Percentiles rank a stretch among this genome's conserved stretches.
Conservation (phyloP, 192 early-diverging fungal species). For the Funneliformis mosseae region DNA sequence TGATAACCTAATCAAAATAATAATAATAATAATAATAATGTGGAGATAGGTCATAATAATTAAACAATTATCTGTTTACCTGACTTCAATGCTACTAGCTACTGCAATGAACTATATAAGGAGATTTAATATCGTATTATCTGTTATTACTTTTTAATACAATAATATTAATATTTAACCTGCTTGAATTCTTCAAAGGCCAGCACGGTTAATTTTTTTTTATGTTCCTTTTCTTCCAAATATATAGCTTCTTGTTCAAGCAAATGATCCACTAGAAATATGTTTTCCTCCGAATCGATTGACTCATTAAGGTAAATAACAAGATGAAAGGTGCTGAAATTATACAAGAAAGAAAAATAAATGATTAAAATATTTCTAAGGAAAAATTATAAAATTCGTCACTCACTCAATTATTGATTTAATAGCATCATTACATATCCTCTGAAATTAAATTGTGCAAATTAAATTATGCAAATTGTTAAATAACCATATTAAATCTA, state of each 20-base stretch:
- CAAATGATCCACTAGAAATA: constrained; percentile 1
- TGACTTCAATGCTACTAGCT: constrained; percentile 15
- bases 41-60: neutral
- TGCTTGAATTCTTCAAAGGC: constrained; percentile 18
- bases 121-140: neutral
- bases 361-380: neutral
- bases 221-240: neutral
- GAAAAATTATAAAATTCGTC: neutral
- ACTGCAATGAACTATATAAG: constrained; percentile 15
- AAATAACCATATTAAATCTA: neutral
- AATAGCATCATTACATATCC: neutral
- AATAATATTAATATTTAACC: neutral
- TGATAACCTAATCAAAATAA: constrained; percentile 14
- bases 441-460: neutral
- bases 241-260: neutral
- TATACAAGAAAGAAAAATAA: too few relatives aligned
- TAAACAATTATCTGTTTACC: neutral
- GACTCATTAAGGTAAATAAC: constrained; percentile 6
- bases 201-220: neutral
- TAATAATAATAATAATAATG: neutral
- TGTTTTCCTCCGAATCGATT: neutral
- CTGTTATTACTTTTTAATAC: neutral
- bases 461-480: neutral
- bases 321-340: constrained; percentile 20
- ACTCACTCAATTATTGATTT: constrained; percentile 27